A percentile compares a stretch with the other conserved stretches of the same genome.
phyloP scores from a whole-genome alignment of 768 basidiomycete genomes.

The Dendrothele bispora region DNA sequence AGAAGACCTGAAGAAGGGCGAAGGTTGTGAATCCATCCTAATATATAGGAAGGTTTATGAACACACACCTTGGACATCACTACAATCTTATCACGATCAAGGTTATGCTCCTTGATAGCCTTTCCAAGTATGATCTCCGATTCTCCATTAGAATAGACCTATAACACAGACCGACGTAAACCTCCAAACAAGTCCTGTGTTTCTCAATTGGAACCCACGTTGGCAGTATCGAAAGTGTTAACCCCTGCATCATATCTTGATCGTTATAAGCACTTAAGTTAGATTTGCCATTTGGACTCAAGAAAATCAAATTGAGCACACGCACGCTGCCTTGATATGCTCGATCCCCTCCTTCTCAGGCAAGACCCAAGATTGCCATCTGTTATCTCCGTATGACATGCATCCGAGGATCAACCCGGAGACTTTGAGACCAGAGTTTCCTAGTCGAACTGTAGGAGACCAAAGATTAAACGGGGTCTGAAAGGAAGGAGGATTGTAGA shows the following conservation, averaged over 20 bases:
- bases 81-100: conserved; percentile 76
- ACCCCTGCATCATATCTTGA: conserved; percentile 59
- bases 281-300: too few species aligned
- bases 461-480: too few species aligned
- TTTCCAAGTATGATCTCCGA: conserved; percentile 72
- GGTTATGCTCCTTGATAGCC: conserved; percentile 62
- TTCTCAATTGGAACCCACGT: conserved; percentile 25
- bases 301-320: not conserved
- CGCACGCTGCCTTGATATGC: conserved; percentile 48
- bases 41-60: not conserved
- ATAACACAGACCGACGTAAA: not conserved
- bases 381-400: conserved; percentile 56
- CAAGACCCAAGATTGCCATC: conserved; percentile 52
- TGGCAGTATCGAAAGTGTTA: conserved; percentile 61
- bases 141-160: conserved; percentile 66
- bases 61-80: conserved; percentile 68
- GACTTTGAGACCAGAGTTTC: conserved; percentile 59
- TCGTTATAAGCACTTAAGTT: too few species aligned
- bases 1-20: conserved; percentile 37
- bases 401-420: conserved; percentile 66
- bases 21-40: not conserved
- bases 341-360: conserved; percentile 49
- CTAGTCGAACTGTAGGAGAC: conserved; percentile 47
- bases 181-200: not conserved
- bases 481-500: too few species aligned